Evolutionary conservation across 306 rosid species (phyloP), one percentile per base, ranked within the genome.

Genomic region (Ormosia emarginata): DNA sequence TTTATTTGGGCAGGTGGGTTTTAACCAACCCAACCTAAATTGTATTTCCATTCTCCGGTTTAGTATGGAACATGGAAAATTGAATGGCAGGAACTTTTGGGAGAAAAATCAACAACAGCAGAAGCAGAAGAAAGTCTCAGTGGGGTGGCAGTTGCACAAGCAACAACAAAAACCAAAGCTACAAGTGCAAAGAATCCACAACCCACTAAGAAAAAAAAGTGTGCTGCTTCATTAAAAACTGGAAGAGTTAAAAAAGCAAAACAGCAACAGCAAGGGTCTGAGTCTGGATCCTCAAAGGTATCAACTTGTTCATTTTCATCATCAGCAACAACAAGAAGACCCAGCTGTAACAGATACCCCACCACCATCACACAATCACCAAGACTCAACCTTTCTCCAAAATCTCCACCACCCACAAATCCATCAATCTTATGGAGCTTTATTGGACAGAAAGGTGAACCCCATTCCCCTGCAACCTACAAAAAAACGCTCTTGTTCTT

Each of bases 261-360:
- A 24, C 24, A 24, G 24, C 24, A 24, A 24, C 24, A 24, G 24
- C 82, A 74, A 75, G 57, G 36, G 44, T 30, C 86, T 85, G 89
- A 90, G 30, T 81, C 97, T 93, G 95, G 98, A 94, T 94, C 90
- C 97, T 85, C 94, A 73, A 82, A 64, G 77, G 63, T 87, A 85
- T 73, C 86, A 24, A 24, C 24, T 24, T 24, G 24, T 24, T 24
- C 1, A 24, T 24, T 24, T 24, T 24, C 24, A 71, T 67, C 85
- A 33, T 49, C 88, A n/a, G 24, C 24, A 24, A 24, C 24, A 24
- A 24, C 24, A 24, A 24, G 24, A 24, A 24, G 24, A 24, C 24
- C 24, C 24, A 24, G 24, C 1, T 24, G 24, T 24, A 24, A 24
- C 24, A 24, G 24, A 24, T 24, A 24, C 24, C 24, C 5, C 81